Percentiles rank a stretch among this genome's conserved stretches.
These are phyloP conservation scores for Tolypocladium amazonense DNA, from an alignment of 2,329 filamentous ascomycete genomes.

Conservation along the genomic window DNA sequence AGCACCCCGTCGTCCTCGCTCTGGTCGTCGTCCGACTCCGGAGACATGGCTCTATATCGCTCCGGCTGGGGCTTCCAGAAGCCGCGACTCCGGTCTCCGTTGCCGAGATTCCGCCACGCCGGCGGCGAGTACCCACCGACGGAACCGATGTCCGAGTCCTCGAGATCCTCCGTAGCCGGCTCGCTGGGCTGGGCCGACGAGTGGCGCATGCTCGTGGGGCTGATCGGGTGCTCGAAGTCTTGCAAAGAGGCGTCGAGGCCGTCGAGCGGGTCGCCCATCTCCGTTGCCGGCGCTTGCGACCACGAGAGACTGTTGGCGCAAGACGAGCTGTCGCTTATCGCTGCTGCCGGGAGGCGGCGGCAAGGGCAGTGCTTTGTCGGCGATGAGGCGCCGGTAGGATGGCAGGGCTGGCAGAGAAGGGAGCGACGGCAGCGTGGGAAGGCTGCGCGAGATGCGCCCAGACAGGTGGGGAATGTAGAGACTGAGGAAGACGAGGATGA, in stretches of 20 bases:
- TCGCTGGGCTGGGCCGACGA: slow-evolving; percentile 23
- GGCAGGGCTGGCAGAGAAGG: slow-evolving; percentile 1
- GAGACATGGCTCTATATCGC: slow-evolving; percentile 2
- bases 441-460: slow-evolving; percentile 21
- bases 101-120: slow-evolving; percentile 50
- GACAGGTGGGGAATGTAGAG: slow-evolving; percentile 32
- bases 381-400: slow-evolving; percentile 7
- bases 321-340: slow-evolving; percentile 12
- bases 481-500: slow-evolving; percentile 40
- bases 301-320: slow-evolving; percentile 21
- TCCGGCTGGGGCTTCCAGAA: slow-evolving; percentile 36
- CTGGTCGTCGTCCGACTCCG: slow-evolving; percentile 17
- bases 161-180: slow-evolving; percentile 24
- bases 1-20: slow-evolving; percentile 30
- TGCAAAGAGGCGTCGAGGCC: slow-evolving; percentile 41
- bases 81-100: slow-evolving; percentile 46
- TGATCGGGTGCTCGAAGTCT: slow-evolving; percentile 42
- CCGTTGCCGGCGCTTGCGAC: slow-evolving; percentile 5
- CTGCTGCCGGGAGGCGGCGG: slow-evolving; percentile 10
- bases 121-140: slow-evolving; percentile 49
- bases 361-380: slow-evolving; percentile 17
- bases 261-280: slow-evolving; percentile 25
- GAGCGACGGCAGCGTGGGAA: slow-evolving; percentile 18
- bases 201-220: slow-evolving; percentile 18
- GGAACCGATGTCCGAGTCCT: slow-evolving; percentile 36